Conservation (phyloP, 1,139 yeast species). For the Saccharomycopsis hybrid region DNA sequence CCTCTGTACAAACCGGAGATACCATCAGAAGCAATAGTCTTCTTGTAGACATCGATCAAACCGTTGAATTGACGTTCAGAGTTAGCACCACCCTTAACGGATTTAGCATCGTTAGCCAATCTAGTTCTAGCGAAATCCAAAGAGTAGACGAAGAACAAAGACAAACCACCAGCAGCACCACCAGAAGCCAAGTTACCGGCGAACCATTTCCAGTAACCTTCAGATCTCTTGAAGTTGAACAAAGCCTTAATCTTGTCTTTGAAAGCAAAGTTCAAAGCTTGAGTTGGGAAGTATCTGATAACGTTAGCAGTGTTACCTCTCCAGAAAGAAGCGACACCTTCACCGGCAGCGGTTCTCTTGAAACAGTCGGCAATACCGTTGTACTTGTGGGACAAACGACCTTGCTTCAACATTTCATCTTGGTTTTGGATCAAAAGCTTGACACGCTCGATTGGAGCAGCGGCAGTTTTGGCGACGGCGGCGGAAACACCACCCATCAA, state of each 20-base stretch:
- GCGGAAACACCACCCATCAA: constrained; percentile 83
- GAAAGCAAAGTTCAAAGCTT: constrained; percentile 79
- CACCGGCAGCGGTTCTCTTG: constrained; percentile 64
- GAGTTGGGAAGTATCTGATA: constrained; percentile 80
- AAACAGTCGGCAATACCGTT: constrained; percentile 67
- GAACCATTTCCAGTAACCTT: constrained; percentile 62
- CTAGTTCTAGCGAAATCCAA: constrained; percentile 81
- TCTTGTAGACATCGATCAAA: constrained; percentile 67
- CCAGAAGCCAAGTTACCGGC: constrained; percentile 80
- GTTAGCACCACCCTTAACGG: constrained; percentile 50
- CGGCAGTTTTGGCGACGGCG: constrained; percentile 78
- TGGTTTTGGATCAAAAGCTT: constrained; percentile 76
- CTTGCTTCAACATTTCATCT: constrained; percentile 79
- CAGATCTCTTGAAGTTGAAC: constrained; percentile 68
- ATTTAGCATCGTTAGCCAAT: constrained; percentile 77
- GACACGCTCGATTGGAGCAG: constrained; percentile 81
- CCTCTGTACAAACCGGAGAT: constrained; percentile 81
- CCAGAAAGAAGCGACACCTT: constrained; percentile 70
- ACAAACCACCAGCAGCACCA: constrained; percentile 78
- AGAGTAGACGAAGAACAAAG: constrained; percentile 69
- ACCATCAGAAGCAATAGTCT: constrained; percentile 74
- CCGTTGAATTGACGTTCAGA: constrained; percentile 78
- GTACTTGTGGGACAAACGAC: constrained; percentile 63
- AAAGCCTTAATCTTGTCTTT: constrained; percentile 74
- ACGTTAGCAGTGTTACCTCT: constrained; percentile 83